Conservation (phyloP, 129 eudicot genomes). For the Sambucus nigra region DNA sequence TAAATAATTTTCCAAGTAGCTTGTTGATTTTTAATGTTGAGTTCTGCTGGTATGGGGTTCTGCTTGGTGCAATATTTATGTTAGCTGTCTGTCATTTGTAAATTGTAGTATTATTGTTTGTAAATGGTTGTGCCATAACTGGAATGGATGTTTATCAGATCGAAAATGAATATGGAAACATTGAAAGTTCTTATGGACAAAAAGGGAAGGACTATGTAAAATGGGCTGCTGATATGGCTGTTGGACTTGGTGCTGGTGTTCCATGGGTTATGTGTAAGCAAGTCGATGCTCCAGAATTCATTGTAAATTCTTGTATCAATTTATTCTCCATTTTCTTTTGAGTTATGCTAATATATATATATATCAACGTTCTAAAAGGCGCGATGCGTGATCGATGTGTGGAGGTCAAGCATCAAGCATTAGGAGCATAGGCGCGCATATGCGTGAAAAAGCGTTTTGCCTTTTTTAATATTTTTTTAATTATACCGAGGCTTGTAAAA, state of each 20-base stretch:
- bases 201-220: conserved; percentile 71
- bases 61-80: too few relatives aligned
- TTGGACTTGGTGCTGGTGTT: conserved; percentile 96
- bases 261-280: conserved; percentile 99
- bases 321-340: neutral
- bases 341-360: too few relatives aligned
- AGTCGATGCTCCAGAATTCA: conserved; percentile 88
- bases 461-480: too few relatives aligned
- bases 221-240: conserved; percentile 99
- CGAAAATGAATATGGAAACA: conserved; percentile 93
- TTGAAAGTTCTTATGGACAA: conserved; percentile 56
- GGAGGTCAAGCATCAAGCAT: too few relatives aligned
- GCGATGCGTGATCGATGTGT: too few relatives aligned
- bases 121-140: conserved; percentile 3
- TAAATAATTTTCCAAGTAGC: too few relatives aligned
- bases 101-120: conserved; percentile 6
- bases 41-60: conserved; percentile 1
- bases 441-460: too few relatives aligned
- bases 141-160: conserved; percentile 44
- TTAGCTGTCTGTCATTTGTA: conserved; percentile 2
- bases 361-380: too few relatives aligned
- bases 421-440: too few relatives aligned
- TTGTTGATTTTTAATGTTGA: neutral
- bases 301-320: conserved; percentile 39
- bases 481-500: too few relatives aligned